phyloP scores from a whole-genome alignment of 1,284 basidiomycete species.

The Rhodofomes roseus region DNA sequence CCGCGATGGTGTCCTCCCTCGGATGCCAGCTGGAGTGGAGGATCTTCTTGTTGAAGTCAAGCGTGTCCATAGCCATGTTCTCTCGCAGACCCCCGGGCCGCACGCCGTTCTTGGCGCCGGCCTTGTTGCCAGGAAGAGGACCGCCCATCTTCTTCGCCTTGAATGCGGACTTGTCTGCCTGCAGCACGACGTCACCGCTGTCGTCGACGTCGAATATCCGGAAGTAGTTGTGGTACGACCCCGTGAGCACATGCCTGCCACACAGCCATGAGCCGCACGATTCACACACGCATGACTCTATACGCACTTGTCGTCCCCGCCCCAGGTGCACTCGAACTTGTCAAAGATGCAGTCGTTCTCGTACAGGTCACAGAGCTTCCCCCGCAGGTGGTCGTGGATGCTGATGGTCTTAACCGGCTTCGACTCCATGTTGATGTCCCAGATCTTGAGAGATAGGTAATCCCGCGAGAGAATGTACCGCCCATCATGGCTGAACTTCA shows the following conservation, averaged over 20 bases:
- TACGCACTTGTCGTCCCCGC: constrained; percentile 90
- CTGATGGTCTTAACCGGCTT: constrained; percentile 97
- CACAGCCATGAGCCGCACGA: constrained; percentile 4
- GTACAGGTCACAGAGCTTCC: constrained; percentile 97
- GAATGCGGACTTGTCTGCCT: constrained; percentile 99
- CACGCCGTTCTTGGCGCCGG: constrained; percentile 66
- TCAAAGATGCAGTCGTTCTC: constrained; percentile 99
- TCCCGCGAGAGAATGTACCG: constrained; percentile 96
- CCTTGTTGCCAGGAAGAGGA: constrained; percentile 66
- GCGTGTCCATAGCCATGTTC: constrained; percentile 84
- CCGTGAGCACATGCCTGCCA: constrained; percentile 86
- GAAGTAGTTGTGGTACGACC: constrained; percentile 99
- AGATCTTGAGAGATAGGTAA: constrained; percentile 97
- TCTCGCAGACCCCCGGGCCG: constrained; percentile 71
- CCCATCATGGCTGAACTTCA: constrained; percentile 98
- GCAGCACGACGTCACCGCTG: constrained; percentile 87
- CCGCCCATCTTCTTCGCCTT: constrained; percentile 98
- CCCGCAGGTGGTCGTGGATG: constrained; percentile 97
- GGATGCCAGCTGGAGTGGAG: constrained; percentile 97
- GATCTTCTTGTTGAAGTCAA: constrained; percentile 99
- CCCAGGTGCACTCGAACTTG: constrained; percentile 98
- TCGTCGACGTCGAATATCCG: constrained; percentile 97
- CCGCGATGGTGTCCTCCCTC: constrained; percentile 94
- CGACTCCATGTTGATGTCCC: constrained; percentile 99
- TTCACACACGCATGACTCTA: neutral